Evolutionary conservation across 805 yeast species (phyloP), one percentile per base, ranked within the genome.

Genomic region (Schizosaccharomyces cryophilus): DNA sequence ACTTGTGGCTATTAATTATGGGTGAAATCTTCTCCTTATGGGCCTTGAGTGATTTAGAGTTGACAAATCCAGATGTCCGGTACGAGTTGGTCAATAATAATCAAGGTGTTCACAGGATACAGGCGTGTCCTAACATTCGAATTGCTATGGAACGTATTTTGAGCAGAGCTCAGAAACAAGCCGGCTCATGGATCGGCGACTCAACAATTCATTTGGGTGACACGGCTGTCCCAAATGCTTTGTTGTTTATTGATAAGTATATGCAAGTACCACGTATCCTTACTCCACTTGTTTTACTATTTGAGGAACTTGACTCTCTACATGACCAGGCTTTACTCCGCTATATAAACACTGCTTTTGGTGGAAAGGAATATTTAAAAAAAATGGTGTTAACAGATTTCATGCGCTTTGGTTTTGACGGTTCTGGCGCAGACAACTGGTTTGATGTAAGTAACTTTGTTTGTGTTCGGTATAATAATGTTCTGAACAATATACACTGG

Each of bases 201-300:
- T 80, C 85, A 17, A 89, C 83, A 26, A 85, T 85, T 29, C 94
- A 85, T 70, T 68, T 85, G 21, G 94, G 93, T 48, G 94, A 85
- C 69, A 84, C 82, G 66, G 85, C 89, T 1, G 94, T 85, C 4
- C 94, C 94, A 2, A 85, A 85, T 69, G 88, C 90, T 0, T 69
- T 85, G 63, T 84, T 84, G 68, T 85, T 85, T 73, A 71, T 85
- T 61, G 93, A 85, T 70, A 85, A 85, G 68, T 85, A 85, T 68
- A 78, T 83, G 40, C 94, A 85, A 69, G 85, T 85, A 2, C 93
- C 93, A 35, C 77, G 82, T 60, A 84, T 85, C 47, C 71, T 85
- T 65, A 84, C 80, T 54, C 94, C 94, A 2, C 80, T 85, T 58
- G 84, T 83, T 67, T 75, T 76, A 40, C 78, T 80, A 47, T 68